phyloP scores from a whole-genome alignment of 129 eudicot genomes.

The Helianthus tuberosus region DNA sequence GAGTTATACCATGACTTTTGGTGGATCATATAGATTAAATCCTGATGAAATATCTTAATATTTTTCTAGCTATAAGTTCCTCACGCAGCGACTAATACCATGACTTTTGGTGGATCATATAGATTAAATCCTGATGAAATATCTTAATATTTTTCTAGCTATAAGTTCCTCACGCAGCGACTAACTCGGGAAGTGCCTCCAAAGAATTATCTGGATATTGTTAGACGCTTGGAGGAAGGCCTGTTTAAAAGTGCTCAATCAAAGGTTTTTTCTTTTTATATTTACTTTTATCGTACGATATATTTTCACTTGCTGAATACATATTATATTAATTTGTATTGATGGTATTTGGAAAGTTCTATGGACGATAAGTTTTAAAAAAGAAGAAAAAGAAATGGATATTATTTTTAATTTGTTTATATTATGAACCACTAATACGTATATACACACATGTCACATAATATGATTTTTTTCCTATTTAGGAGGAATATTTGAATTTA shows the following conservation, averaged over 20 bases:
- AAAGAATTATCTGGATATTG: constrained; percentile 59
- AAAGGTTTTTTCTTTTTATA: constrained; percentile 46
- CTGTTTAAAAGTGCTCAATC: constrained; percentile 59
- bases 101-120: constrained; percentile 2
- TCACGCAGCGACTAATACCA: constrained; percentile 53
- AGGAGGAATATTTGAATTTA: constrained; percentile 86
- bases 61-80: constrained; percentile 54
- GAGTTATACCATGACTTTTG: constrained; percentile 5
- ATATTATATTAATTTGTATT: background rate
- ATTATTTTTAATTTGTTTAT: background rate
- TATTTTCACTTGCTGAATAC: background rate
- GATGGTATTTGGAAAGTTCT: constrained; percentile 8
- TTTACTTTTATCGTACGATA: background rate
- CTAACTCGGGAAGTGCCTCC: constrained; percentile 46
- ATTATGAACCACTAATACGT: background rate
- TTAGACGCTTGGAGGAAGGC: constrained; percentile 82
- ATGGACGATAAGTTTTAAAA: background rate
- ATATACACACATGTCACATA: background rate
- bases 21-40: constrained; percentile 2
- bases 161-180: constrained; percentile 51
- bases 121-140: constrained; percentile 16
- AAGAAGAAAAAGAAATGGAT: background rate
- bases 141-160: constrained; percentile 44
- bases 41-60: constrained; percentile 13
- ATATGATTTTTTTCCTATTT: constrained; percentile 10